phyloP scores from a whole-genome alignment of 805 yeast species.

The Lipomyces starkeyi region DNA sequence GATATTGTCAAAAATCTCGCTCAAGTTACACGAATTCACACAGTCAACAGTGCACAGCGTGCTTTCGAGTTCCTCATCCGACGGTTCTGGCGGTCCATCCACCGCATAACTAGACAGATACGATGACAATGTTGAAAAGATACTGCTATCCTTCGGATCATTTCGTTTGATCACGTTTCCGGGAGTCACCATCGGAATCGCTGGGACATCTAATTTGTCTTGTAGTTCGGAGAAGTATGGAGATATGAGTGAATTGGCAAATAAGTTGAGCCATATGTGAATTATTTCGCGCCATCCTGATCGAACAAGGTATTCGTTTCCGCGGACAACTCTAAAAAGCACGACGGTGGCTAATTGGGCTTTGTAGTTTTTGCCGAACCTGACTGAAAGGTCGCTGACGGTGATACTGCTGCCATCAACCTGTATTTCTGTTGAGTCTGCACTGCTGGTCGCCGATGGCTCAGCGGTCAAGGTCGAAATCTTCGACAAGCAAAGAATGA shows the following conservation, averaged over 20 bases:
- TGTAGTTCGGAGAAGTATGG: slow-evolving; percentile 58
- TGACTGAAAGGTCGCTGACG: slow-evolving; percentile 80
- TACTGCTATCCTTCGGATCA: slow-evolving; percentile 72
- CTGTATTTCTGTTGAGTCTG: slow-evolving; percentile 49
- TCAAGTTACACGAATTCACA: slow-evolving; percentile 69
- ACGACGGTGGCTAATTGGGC: slow-evolving; percentile 91
- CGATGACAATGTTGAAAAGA: slow-evolving; percentile 90
- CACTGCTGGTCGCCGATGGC: slow-evolving; percentile 40
- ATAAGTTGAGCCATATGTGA: slow-evolving; percentile 65
- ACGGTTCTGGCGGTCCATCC: slow-evolving; percentile 89
- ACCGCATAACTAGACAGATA: slow-evolving; percentile 79
- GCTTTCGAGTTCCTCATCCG: slow-evolving; percentile 88
- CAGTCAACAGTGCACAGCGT: slow-evolving; percentile 85
- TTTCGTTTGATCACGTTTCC: slow-evolving; percentile 64
- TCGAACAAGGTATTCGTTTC: slow-evolving; percentile 57
- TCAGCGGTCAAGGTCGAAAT: slow-evolving; percentile 66
- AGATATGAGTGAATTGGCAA: slow-evolving; percentile 72
- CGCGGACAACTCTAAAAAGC: slow-evolving; percentile 74
- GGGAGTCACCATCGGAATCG: slow-evolving; percentile 68
- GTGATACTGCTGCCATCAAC: slow-evolving; percentile 62
- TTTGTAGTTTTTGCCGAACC: slow-evolving; percentile 87
- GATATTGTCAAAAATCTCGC: slow-evolving; percentile 60
- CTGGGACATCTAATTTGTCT: slow-evolving; percentile 56
- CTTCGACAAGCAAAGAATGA: slow-evolving; percentile 69
- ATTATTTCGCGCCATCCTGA: slow-evolving; percentile 67